phyloP scores from a whole-genome alignment of 257 asterid species.

The Coffea canephora region DNA sequence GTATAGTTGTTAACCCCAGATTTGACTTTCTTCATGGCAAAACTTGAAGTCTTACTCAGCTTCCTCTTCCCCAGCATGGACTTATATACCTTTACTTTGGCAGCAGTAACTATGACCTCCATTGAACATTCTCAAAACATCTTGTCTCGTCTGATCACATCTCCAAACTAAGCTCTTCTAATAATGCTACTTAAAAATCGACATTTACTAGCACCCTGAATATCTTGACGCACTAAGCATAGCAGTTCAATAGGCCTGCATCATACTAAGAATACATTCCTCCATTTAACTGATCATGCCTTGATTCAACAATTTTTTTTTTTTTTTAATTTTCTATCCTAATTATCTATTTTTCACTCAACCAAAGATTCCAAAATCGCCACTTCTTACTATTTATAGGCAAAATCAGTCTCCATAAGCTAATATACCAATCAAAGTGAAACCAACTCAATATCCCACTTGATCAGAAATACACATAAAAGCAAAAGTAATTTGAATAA shows the following conservation, averaged over 20 bases:
- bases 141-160: neutral
- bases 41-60: too few species aligned
- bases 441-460: neutral
- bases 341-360: neutral
- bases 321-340: neutral
- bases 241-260: neutral
- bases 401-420: neutral
- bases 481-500: neutral
- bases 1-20: neutral
- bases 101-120: neutral
- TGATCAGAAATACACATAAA: neutral
- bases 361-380: neutral
- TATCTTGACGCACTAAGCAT: neutral
- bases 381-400: neutral
- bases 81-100: neutral
- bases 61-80: neutral
- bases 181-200: too few species aligned
- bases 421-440: conserved; percentile 5
- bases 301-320: neutral
- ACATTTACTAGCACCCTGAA: neutral
- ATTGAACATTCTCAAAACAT: neutral
- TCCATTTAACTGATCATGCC: neutral
- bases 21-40: neutral
- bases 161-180: neutral
- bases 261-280: neutral